These are phyloP conservation scores for Emydomyces testavorans DNA, from an alignment of 2,329 filamentous ascomycete genomes.

Conservation along the genomic window DNA sequence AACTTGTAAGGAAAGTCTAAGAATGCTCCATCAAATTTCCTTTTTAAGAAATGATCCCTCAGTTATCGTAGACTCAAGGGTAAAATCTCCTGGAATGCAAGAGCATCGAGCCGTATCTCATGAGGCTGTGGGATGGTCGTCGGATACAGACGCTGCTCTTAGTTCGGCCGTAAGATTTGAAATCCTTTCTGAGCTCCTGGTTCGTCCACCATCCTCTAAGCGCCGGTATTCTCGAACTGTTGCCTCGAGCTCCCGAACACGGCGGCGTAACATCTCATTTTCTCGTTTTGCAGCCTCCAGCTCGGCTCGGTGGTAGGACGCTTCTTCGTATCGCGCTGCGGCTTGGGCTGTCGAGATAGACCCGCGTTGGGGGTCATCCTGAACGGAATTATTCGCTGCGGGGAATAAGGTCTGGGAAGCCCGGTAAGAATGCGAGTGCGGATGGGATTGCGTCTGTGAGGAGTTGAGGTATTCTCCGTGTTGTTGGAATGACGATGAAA, in stretches of 20 bases:
- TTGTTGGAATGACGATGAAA: constrained; percentile 23
- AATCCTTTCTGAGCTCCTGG: constrained; percentile 2
- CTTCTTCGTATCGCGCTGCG: constrained; percentile 34
- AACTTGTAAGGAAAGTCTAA: no score
- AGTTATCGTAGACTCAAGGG: no score
- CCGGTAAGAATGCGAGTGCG: constrained; percentile 23
- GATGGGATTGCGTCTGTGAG: constrained; percentile 12
- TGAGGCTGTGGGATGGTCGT: no score
- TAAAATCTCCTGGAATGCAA: no score
- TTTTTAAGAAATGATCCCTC: no score
- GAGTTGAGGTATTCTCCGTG: constrained; percentile 23
- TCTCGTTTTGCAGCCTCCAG: constrained; percentile 36
- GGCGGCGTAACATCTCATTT: constrained; percentile 36
- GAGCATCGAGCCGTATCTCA: no score
- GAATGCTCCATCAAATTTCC: no score
- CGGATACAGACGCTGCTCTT: constrained; percentile 15
- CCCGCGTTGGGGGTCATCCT: constrained; percentile 17
- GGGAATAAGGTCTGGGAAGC: constrained; percentile 3
- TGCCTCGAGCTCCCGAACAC: constrained; percentile 36
- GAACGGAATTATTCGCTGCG: neutral
- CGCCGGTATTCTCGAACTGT: constrained; percentile 26
- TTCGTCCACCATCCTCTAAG: constrained; percentile 10
- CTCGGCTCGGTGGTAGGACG: constrained; percentile 32
- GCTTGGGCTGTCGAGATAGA: constrained; percentile 23
- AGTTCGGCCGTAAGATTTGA: constrained; percentile 15